Conservation (phyloP, 2,329 filamentous ascomycete species). For the Alternaria atra region DNA sequence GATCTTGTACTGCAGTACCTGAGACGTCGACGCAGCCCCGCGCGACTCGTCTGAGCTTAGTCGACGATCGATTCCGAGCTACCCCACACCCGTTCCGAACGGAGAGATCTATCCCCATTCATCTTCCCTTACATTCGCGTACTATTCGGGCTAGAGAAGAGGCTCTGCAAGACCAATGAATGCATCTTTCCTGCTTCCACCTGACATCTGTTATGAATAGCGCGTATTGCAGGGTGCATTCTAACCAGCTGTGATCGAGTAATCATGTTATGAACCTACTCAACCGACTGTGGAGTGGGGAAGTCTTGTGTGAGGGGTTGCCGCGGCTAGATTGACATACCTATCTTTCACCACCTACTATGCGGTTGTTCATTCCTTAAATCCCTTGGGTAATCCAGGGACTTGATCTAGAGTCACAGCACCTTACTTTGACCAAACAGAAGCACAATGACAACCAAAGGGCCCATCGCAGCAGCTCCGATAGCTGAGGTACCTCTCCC, state of each 20-base stretch:
- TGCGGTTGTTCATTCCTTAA: neutral
- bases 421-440: neutral
- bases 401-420: neutral
- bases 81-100: conserved; percentile 2
- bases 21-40: neutral
- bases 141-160: neutral
- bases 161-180: neutral
- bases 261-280: neutral
- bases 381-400: neutral
- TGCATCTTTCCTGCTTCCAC: neutral
- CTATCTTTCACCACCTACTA: neutral
- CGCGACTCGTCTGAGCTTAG: conserved; percentile 11
- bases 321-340: neutral
- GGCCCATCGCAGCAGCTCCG: conserved; percentile 21
- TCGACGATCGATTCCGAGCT: conserved; percentile 4
- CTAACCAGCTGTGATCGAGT: neutral
- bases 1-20: neutral
- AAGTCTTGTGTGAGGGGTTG: neutral
- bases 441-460: conserved; percentile 22
- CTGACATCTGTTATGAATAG: neutral
- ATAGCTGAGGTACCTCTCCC: conserved; percentile 28
- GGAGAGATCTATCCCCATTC: neutral
- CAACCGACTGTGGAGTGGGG: neutral
- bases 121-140: neutral
- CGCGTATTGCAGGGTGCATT: neutral